Evolutionary conservation across 2,329 filamentous ascomycete genomes (phyloP), one percentile per base, ranked within the genome.

Genomic region (Colletotrichum eremochloae): DNA sequence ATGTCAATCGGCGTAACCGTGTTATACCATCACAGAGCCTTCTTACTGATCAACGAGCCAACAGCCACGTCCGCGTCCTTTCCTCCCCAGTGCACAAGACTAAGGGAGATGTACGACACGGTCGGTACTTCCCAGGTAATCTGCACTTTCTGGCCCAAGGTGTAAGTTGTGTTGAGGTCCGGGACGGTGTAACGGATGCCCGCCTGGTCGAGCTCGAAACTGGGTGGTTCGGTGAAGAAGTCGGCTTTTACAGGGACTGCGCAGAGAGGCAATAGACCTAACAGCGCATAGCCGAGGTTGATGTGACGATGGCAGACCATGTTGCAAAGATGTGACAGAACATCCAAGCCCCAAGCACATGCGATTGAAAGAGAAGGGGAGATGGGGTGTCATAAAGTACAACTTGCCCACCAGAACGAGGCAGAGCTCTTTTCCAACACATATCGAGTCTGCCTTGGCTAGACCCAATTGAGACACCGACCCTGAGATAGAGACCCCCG

Each of bases 241-340:
- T 58, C 66, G 5, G 52, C 69, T 40, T 11, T 33, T 18, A 42
- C 18, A 5, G 68, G 38, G 12, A 15, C 15, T 50, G 15, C 56
- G 6, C 33, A 42, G 53, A 64, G 53, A 24, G 60, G 62, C 5
- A 50, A 14, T 1, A 66, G 44, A n/a, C 60, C 14, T 7, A 72
- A 18, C 5, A 68, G 44, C 36, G 18, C 24, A 24, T 20, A 56
- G 33, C 68, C 14, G 86, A 89, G 74, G 85, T 86, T 74, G 89
- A 88, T 75, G 86, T 88, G 0, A 86, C 86, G 1, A 87, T 40
- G 56, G n/a, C 9, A 62, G 5, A 31, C 33, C 63, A 71, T 67
- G 3, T 18, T 36, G 46, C 14, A 40, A 38, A 36, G 36, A 14
- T 18, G n/a, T 2, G 60, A 24, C n/a, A 4, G 7, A 20, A 11